phyloP scores from a whole-genome alignment of 163 green algal species.

The Smithsoniella earleae region DNA sequence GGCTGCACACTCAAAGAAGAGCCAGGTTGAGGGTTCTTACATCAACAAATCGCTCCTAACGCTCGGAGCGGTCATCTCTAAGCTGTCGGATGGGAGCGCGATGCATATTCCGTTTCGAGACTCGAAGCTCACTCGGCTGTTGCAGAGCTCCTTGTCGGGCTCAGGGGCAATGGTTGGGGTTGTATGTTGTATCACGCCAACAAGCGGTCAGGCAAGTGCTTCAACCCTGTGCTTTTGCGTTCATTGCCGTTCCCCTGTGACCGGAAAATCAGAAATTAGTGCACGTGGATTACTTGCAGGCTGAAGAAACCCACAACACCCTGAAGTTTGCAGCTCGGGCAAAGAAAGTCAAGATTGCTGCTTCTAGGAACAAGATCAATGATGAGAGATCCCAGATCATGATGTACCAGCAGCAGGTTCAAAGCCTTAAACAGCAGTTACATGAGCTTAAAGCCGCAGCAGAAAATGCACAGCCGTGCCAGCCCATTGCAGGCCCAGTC shows the following conservation, averaged over 20 bases:
- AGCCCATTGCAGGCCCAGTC: conserved; percentile 10
- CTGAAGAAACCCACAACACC: conserved; percentile 93
- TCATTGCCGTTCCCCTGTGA: too few species aligned
- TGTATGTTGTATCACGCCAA: conserved; percentile 86
- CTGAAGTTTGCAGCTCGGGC: conserved; percentile 88
- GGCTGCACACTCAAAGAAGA: conserved; percentile 49
- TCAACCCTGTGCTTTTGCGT: too few species aligned
- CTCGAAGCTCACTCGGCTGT: conserved; percentile 88
- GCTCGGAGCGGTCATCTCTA: conserved; percentile 87
- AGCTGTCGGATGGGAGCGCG: conserved; percentile 61
- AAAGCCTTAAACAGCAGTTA: conserved; percentile 66
- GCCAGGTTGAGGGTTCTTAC: conserved; percentile 77
- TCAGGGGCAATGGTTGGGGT: conserved; percentile 64
- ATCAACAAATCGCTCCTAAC: conserved; percentile 96
- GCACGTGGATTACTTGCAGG: too few species aligned
- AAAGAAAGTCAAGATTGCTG: conserved; percentile 68
- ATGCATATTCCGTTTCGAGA: conserved; percentile 86
- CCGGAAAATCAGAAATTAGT: too few species aligned
- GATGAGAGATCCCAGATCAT: conserved; percentile 71
- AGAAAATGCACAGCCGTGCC: background rate
- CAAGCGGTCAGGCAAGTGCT: conserved; percentile 46
- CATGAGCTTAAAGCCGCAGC: conserved; percentile 38
- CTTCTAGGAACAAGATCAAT: conserved; percentile 72
- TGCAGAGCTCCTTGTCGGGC: conserved; percentile 62
- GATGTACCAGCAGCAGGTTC: conserved; percentile 76